These are phyloP conservation scores for Hypocrella siamensis DNA, from an alignment of 2,329 filamentous ascomycete genomes.

Conservation along the genomic window DNA sequence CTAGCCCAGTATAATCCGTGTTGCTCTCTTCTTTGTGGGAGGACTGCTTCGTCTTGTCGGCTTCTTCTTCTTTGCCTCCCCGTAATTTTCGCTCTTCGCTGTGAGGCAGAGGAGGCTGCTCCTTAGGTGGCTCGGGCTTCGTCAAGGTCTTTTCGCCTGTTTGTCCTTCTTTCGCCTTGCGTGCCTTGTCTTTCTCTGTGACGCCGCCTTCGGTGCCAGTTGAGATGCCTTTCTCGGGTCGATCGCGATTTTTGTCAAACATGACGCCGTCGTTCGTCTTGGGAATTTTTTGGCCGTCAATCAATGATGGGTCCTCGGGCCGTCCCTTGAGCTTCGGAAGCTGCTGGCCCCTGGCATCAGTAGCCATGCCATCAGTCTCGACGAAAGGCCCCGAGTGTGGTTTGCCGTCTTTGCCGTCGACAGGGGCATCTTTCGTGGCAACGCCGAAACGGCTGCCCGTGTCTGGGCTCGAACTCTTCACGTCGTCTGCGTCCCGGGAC, in stretches of 20 bases:
- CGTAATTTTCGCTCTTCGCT: constrained; percentile 59
- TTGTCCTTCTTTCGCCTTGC: constrained; percentile 49
- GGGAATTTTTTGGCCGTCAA: constrained; percentile 46
- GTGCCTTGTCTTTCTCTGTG: constrained; percentile 68
- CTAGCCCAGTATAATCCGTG: constrained; percentile 20
- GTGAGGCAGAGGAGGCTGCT: constrained; percentile 66
- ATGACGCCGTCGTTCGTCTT: constrained; percentile 69
- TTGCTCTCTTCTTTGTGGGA: constrained; percentile 23
- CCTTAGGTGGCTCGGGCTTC: constrained; percentile 70
- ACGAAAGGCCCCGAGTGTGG: constrained; percentile 79
- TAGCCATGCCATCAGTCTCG: constrained; percentile 28
- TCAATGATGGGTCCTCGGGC: constrained; percentile 33
- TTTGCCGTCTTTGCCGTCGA: constrained; percentile 87
- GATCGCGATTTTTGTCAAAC: constrained; percentile 66
- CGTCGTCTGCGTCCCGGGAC: constrained; percentile 11
- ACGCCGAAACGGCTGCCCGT: constrained; percentile 18
- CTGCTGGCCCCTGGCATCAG: constrained; percentile 19
- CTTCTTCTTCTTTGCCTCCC: constrained; percentile 23
- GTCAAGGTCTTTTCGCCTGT: constrained; percentile 54
- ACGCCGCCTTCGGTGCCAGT: constrained; percentile 83
- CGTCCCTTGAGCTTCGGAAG: constrained; percentile 31
- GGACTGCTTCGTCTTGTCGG: constrained; percentile 24
- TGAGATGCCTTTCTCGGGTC: constrained; percentile 63
- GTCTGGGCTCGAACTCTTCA: constrained; percentile 10
- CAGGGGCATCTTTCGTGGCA: constrained; percentile 61